Evolutionary conservation across 805 yeast species (phyloP), one percentile per base, ranked within the genome.

Genomic region (Lipomyces yamadae): DNA sequence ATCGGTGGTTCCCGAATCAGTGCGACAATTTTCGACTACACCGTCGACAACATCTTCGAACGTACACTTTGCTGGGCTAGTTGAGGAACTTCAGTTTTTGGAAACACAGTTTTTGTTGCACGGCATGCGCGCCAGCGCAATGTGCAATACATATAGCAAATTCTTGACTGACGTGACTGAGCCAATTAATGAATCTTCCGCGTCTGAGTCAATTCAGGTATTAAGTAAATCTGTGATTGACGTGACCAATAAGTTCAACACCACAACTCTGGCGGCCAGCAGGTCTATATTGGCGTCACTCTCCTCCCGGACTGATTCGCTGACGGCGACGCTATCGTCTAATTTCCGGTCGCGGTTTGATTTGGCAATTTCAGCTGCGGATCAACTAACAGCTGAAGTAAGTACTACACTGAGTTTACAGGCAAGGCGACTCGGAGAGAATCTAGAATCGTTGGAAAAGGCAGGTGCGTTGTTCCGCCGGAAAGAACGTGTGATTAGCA

Each of bases 281-380:
- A 42, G 63, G 6, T 10, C 53, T 32, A 11, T 13, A 6, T 57
- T 58, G 32, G 6, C 34, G 34, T 13, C 29, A n/a, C 48, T 59
- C 18, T 63, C 64, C 24, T 11, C 56, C 33, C 59, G 60, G 32
- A 18, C 70, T 11, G 70, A 66, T 29, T 33, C 39, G 10, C 53
- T 68, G 13, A 56, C 66, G 13, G 29, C 63, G 4, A 29, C 63
- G 42, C 50, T 67, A 8, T 48, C 68, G n/a, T 37, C 53, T n/a
- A n/a, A 58, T 4, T 50, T 62, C 34, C 58, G 67, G 30, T 13
- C 61, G 24, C 64, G 71, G 2, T 67, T 68, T 34, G 71, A 68
- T 48, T 48, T 58, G 29, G 66, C 71, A 2, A 68, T 68, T 15
- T 62, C 70, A 37, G 54, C 70, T 6, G 65, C 65, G 13, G 71